Evolutionary conservation across 202 grass and related monocot genomes (phyloP).

Genomic region (Cymbopogon flexuosus): DNA sequence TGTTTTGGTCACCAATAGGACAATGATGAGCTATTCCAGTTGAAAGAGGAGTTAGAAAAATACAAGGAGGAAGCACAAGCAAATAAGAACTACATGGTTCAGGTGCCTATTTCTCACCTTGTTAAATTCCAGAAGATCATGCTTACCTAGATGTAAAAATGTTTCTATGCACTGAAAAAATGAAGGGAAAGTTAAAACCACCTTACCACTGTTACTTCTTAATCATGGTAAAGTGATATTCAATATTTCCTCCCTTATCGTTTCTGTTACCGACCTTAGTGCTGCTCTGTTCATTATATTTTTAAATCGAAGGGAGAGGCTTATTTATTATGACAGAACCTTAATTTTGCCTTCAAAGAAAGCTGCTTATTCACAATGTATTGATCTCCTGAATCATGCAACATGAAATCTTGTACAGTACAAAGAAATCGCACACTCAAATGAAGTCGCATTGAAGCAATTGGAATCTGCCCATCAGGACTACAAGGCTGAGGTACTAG

Average conservation of each 20-base stretch:
- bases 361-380: conserved; percentile 3
- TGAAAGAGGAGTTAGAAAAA: conserved; percentile 85
- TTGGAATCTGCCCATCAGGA: conserved; percentile 72
- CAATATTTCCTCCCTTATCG: background rate
- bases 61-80: conserved; percentile 80
- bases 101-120: conserved; percentile 38
- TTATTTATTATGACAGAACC: background rate
- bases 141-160: background rate
- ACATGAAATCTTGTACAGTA: conserved; percentile 53
- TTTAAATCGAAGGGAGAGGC: background rate
- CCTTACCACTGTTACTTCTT: background rate
- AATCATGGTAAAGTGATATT: background rate
- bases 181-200: background rate
- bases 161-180: background rate
- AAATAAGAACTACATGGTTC: conserved; percentile 95
- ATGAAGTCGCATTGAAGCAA: conserved; percentile 90
- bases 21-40: conserved; percentile 63
- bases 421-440: conserved; percentile 90
- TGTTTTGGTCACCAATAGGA: conserved; percentile 32
- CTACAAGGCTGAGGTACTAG: conserved; percentile 78
- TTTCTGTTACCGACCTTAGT: background rate
- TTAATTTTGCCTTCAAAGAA: background rate
- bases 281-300: background rate
- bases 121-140: background rate
- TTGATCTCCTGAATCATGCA: conserved; percentile 26